Base-by-base conservation (phyloP, 75 land plant species). In the Picea sitchensis region DNA sequence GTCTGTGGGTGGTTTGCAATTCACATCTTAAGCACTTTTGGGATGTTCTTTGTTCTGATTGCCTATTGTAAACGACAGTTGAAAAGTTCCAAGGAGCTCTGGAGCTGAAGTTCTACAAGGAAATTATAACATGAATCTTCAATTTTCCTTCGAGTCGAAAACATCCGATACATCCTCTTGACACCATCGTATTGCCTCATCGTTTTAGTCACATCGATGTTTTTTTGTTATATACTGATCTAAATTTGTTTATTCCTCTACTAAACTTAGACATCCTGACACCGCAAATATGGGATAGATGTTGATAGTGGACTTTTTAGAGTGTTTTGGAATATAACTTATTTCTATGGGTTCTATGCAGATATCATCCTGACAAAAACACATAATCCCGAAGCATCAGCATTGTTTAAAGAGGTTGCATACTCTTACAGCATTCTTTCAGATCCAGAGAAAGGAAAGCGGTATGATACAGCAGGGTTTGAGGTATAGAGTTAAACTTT, bases 341-440 rank as follows among this genome's bases (percentile, higher is more conserved):
- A 15, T 71, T 71, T 71, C 8, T 30, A 76, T 58, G 31, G 4
- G 9, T 78, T 15, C 9, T 14, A 26, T 76, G 26, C 83, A 94
- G 96, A 90, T 92, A 91, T 77, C 96, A 94, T 81, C 96, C 96
- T 51, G 96, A 94, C 78, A 36, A 36, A 36, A 1, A 3, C 38
- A 36, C 1, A 3, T 36, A 36, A 36, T 36, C 38, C 38, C 3
- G 38, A 36, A 36, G 38, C 38, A 2, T 36, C 3, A 36, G 38
- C 1, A 36, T 3, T 36, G 38, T 36, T 36, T 36, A 36, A 36
- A 36, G 38, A 36, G 1, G 38, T 36, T 36, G 38, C 38, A 36
- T 36, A 36, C 38, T 36, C 38, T 36, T 36, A 36, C 38, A 36
- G 38, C 3, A 36, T 36, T 36, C 38, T 36, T 36, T 36, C 38